These are phyloP conservation scores for Chalciporus sp. DNA, from an alignment of 1,284 basidiomycete genomes.

Conservation along the genomic window DNA sequence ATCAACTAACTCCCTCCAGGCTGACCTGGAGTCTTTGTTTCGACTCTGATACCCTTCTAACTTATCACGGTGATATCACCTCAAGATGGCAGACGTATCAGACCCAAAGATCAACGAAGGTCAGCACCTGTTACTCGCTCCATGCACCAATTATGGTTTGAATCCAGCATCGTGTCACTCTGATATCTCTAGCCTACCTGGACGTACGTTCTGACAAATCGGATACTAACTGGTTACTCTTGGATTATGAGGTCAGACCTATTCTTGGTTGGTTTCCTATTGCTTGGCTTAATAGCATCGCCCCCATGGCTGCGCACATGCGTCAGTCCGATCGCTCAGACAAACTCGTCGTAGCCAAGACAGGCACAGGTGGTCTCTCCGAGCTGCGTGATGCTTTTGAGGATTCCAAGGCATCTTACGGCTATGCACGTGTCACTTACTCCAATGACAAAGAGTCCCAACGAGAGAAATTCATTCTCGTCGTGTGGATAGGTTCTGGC, in stretches of 20 bases:
- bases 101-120: constrained; percentile 80
- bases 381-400: constrained; percentile 79
- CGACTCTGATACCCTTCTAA: background rate
- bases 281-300: background rate
- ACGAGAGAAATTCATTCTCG: constrained; percentile 88
- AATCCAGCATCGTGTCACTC: constrained; percentile 11
- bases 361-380: constrained; percentile 75
- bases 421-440: constrained; percentile 82
- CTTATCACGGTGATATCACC: no score
- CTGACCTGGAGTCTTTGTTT: background rate
- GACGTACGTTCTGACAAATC: constrained; percentile 83
- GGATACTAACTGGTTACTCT: constrained; percentile 82
- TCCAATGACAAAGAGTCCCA: constrained; percentile 85
- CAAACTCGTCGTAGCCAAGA: constrained; percentile 74
- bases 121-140: constrained; percentile 36
- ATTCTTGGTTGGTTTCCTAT: background rate
- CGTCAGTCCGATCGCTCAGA: constrained; percentile 78
- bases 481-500: constrained; percentile 85
- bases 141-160: constrained; percentile 14
- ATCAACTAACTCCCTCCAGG: background rate
- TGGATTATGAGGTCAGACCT: constrained; percentile 79
- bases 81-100: constrained; percentile 79
- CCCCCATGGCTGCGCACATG: constrained; percentile 14
- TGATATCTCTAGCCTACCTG: constrained; percentile 68
- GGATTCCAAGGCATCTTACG: constrained; percentile 78